Base-by-base conservation (phyloP, 208 protist species). In the Acanthamoeba royreba region DNA sequence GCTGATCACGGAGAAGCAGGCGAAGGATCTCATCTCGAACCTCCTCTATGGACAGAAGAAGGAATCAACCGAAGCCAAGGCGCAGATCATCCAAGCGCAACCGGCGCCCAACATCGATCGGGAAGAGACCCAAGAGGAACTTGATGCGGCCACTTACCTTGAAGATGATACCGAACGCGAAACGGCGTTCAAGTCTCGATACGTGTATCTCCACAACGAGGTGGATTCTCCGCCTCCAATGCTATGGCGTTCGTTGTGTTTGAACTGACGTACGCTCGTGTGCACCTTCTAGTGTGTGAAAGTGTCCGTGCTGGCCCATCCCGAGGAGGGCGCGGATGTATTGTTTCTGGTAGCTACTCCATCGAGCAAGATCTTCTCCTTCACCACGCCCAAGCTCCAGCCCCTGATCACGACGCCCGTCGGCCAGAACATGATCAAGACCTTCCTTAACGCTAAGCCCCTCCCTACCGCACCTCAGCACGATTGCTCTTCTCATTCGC, bases 381-480 rank as follows among this genome's bases (percentile, higher is more conserved):
- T 74, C 63, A 74, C 63, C 63, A 74, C 63, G 31, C 63, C 63
- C 63, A 74, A 74, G 63, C 63, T 74, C 33, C 5, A n/a, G 3
- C 63, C 63, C 63, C 33, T 74, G 63, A 74, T 74, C 63, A 74
- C 33, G 63, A 74, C 63, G 2, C 63, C 63, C 2, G n/a, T 74
- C 31, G 63, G 63, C 22, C 63, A 74, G 63, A 74, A 74, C 63
- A 74, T 74, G 63, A 74, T 74, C 63, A 74, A 74, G 63, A 74
- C 63, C 13, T 74, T 74, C 33, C 63, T 74, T 35, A 74, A 74
- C 63, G 63, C 63, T 35, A 74, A 74, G 63, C 63, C 63, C 63
- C n/a, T n/a, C n/a, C n/a, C n/a, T n/a, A n/a, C n/a, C n/a, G n/a
- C n/a, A n/a, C n/a, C n/a, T n/a, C n/a, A n/a, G n/a, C n/a, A n/a